These are phyloP conservation scores for Kodamaea leandrae DNA, from an alignment of 805 yeast species.

Conservation along the genomic window DNA sequence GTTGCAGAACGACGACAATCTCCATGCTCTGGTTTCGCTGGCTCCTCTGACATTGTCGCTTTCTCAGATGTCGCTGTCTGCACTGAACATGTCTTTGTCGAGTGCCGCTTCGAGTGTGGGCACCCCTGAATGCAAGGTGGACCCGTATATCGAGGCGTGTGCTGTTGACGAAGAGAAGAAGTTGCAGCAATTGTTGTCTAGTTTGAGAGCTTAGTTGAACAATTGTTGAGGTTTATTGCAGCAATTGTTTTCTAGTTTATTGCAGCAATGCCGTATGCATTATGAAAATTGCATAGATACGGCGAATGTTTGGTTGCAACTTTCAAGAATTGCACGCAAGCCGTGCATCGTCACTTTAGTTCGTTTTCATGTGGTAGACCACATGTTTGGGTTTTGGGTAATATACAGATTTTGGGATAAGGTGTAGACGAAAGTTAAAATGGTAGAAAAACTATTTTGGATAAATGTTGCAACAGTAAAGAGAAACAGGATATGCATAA, in stretches of 20 bases:
- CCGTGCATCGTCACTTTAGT: too few species aligned
- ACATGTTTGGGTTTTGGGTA: not conserved
- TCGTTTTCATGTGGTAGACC: not conserved
- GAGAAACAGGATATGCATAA: too few species aligned
- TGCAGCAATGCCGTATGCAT: too few species aligned
- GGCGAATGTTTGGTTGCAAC: too few species aligned
- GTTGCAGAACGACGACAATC: too few species aligned
- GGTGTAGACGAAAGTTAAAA: not conserved
- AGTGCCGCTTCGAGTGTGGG: conserved; percentile 1
- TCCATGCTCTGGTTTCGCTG: not conserved
- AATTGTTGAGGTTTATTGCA: not conserved
- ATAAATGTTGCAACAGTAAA: too few species aligned
- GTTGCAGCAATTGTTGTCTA: conserved; percentile 24
- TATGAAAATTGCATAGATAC: too few species aligned
- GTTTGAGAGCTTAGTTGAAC: conserved; percentile 7
- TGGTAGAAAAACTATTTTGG: not conserved
- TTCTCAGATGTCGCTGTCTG: conserved; percentile 4
- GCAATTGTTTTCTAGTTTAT: too few species aligned
- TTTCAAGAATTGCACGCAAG: too few species aligned
- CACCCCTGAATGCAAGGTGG: conserved; percentile 10
- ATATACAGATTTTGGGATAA: not conserved
- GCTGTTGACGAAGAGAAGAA: conserved; percentile 35
- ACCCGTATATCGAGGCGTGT: conserved; percentile 35
- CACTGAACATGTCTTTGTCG: conserved; percentile 8
- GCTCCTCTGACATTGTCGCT: conserved; percentile 1